Base-by-base conservation (phyloP, 768 basidiomycete species). In the Amyloporia xantha region DNA sequence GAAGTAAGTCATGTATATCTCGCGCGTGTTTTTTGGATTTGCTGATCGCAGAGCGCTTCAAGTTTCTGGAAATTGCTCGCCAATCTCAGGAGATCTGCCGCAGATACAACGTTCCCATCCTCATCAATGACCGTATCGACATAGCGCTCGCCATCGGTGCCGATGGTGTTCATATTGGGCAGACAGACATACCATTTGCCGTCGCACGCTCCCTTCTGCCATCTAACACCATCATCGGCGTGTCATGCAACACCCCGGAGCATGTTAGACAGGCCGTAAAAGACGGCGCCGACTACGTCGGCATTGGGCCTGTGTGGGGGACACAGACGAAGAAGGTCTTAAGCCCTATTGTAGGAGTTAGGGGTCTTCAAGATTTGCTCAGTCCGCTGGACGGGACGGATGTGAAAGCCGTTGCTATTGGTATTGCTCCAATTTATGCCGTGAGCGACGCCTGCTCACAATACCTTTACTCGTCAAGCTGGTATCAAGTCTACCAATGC, bases 61-160 rank as follows among this genome's bases (percentile, higher is more conserved):
- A 93, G 87, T 93, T 95, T 60, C 75, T 91, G 48, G 71, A 81
- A 49, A 74, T 94, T 49, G 92, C 92, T 0, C 62, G 61, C 40
- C 69, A 72, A 55, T 84, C 81, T 13, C 89, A 92, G 62, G 70
- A 58, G 15, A 65, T 97, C 4, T 92, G 89, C 58, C 75, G 80
- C 54, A 76, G 75, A 66, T 86, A 91, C 72, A 72, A 77, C 36
- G 77, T 95, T 24, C 92, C 91, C 0, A 68, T 96, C 4, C 71
- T 97, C 50, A 87, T 97, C 66, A 91, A 92, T 61, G 87, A 90
- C 64, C 79, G 91, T 10, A 71, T 95, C 49, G 94, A 96, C 58
- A 80, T 97, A 20, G 90, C 87, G 7, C 72, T 93, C 19, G 87
- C 89, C 5, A 69, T 89, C 19, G 71, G 78, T 38, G 84, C 84